These are phyloP conservation scores for Ascoidea rubescens DNA, from an alignment of 805 yeast genomes.

Conservation along the genomic window DNA sequence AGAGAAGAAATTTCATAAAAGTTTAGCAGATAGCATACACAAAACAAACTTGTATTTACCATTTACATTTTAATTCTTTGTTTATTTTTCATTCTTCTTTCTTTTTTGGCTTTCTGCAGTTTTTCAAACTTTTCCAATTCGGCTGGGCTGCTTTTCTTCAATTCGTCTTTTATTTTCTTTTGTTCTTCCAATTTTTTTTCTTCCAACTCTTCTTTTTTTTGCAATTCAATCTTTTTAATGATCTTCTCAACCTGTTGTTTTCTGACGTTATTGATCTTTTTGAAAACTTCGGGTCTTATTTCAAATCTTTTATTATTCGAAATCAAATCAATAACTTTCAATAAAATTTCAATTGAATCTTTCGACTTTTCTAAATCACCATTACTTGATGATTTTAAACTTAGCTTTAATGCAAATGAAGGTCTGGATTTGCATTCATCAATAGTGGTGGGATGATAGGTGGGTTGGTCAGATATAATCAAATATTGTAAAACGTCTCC, in stretches of 20 bases:
- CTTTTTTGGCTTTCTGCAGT: conserved; percentile 71
- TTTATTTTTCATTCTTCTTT: conserved; percentile 55
- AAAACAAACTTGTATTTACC: conserved; percentile 3
- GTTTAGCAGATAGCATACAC: too few species aligned
- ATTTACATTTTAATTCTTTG: conserved; percentile 30
- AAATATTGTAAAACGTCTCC: conserved; percentile 43
- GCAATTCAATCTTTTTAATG: conserved; percentile 50
- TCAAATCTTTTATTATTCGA: conserved; percentile 33
- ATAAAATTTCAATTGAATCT: not conserved
- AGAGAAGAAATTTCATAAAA: too few species aligned
- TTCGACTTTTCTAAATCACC: not conserved
- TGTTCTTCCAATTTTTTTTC: conserved; percentile 59
- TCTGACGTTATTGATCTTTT: conserved; percentile 69
- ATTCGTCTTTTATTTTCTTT: conserved; percentile 46
- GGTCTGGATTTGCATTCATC: conserved; percentile 33
- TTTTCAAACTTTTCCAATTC: conserved; percentile 69
- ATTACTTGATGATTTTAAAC: conserved; percentile 24
- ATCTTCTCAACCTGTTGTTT: conserved; percentile 58
- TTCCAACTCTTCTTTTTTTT: conserved; percentile 52
- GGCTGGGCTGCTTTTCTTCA: conserved; percentile 49
- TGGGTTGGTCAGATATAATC: conserved; percentile 75
- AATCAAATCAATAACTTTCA: conserved; percentile 45
- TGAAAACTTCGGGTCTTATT: conserved; percentile 62
- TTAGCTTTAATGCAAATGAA: conserved; percentile 39
- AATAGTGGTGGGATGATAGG: conserved; percentile 57